Evolutionary conservation across 2,329 filamentous ascomycete genomes (phyloP).

Genomic region (Colletotrichum tropicale): DNA sequence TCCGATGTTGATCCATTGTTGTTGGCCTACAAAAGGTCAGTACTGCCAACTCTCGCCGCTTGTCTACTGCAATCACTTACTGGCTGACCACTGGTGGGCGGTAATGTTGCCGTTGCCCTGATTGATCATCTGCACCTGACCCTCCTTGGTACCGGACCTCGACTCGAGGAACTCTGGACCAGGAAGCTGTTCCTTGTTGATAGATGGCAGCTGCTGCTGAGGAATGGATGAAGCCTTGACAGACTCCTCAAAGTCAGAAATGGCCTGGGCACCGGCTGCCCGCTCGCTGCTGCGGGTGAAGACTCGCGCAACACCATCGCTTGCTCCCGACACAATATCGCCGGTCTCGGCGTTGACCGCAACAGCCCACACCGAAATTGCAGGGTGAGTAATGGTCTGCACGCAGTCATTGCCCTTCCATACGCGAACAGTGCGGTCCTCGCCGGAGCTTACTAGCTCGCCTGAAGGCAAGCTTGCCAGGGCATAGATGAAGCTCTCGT

Average conservation of each 20-base stretch:
- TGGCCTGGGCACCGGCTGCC: constrained; percentile 69
- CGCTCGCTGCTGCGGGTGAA: constrained; percentile 78
- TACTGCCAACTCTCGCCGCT: neutral
- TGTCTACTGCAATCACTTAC: constrained; percentile 26
- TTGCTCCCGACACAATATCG: constrained; percentile 93
- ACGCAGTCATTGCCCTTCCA: constrained; percentile 86
- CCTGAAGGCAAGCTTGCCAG: constrained; percentile 79
- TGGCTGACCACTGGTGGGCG: constrained; percentile 84
- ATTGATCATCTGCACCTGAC: constrained; percentile 90
- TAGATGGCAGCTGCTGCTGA: constrained; percentile 78
- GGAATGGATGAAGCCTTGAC: constrained; percentile 86
- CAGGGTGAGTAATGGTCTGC: constrained; percentile 96
- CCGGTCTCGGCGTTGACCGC: constrained; percentile 82
- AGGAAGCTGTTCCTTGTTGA: constrained; percentile 92
- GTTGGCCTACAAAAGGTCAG: constrained; percentile 48
- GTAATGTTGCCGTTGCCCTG: constrained; percentile 82
- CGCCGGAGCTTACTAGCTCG: constrained; percentile 88
- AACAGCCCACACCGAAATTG: constrained; percentile 94
- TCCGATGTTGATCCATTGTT: constrained; percentile 87
- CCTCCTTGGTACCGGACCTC: constrained; percentile 91
- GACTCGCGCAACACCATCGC: constrained; percentile 83
- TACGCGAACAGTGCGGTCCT: constrained; percentile 90
- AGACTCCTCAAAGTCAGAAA: constrained; percentile 79
- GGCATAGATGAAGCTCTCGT: constrained; percentile 95
- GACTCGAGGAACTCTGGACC: constrained; percentile 84